Evolutionary conservation across 1,139 yeast species (phyloP).

Genomic region (Geotrichum candidum): DNA sequence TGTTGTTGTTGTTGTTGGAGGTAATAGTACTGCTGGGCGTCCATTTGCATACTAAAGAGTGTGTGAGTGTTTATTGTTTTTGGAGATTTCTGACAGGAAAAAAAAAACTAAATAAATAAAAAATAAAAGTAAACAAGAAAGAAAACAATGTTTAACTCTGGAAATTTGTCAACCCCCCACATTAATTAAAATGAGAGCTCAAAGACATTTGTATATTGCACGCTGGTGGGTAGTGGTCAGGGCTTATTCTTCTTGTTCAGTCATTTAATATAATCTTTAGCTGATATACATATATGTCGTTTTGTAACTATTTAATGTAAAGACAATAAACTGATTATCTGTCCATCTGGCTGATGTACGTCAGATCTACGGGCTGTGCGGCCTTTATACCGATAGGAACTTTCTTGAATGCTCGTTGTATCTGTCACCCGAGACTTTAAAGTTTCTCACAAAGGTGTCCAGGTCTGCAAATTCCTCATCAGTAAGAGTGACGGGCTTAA

Average conservation of each 20-base stretch:
- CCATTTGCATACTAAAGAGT: neutral
- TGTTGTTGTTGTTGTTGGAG: neutral
- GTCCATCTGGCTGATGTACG: no score
- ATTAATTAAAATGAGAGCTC: no score
- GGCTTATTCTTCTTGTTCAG: no score
- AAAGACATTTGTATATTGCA: no score
- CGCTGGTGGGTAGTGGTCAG: no score
- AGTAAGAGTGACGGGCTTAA: constrained; percentile 43
- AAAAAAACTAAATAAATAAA: no score
- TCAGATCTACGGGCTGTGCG: neutral
- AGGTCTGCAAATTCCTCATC: constrained; percentile 47
- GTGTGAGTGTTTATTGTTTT: no score
- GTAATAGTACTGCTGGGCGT: neutral
- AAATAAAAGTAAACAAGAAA: no score
- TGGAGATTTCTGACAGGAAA: no score
- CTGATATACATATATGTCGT: no score
- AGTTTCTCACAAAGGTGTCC: constrained; percentile 38
- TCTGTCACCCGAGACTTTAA: constrained; percentile 47
- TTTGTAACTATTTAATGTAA: neutral
- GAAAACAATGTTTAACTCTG: no score
- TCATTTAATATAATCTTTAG: neutral
- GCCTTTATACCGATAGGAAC: neutral
- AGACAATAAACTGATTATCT: neutral
- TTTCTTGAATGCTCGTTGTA: constrained; percentile 34
- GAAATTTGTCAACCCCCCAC: no score